Evolutionary conservation across 2,329 filamentous ascomycete genomes (phyloP).

Genomic region (Fusarium tuaranense): DNA sequence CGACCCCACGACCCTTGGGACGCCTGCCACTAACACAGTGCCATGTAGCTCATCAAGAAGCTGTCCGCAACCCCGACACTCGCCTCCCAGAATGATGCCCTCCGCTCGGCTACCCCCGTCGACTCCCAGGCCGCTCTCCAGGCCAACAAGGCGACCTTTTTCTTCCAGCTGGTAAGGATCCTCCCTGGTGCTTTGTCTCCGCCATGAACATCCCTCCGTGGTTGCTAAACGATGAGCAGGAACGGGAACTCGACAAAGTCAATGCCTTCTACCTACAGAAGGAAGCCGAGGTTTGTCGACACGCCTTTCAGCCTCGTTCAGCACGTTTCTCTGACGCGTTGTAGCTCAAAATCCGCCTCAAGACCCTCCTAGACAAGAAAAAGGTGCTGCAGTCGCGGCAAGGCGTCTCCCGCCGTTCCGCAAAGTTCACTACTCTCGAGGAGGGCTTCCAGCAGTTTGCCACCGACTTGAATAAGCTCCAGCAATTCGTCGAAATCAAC

Average conservation of each 20-base stretch:
- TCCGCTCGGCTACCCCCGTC: constrained; percentile 58
- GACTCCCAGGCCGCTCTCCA: constrained; percentile 92
- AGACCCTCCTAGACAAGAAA: constrained; percentile 95
- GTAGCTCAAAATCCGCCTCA: constrained; percentile 91
- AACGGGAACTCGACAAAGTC: constrained; percentile 97
- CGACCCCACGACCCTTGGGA: constrained; percentile 28
- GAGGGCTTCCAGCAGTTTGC: constrained; percentile 98
- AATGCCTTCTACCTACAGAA: constrained; percentile 98
- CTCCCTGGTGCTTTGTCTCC: constrained; percentile 29
- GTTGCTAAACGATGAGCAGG: constrained; percentile 69
- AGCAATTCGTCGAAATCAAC: constrained; percentile 99
- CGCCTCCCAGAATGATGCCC: constrained; percentile 76
- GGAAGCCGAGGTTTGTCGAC: constrained; percentile 84
- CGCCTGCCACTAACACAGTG: constrained; percentile 38
- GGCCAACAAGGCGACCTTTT: constrained; percentile 98
- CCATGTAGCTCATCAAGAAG: constrained; percentile 91
- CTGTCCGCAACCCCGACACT: constrained; percentile 92
- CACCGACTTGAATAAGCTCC: constrained; percentile 94
- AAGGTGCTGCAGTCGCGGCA: constrained; percentile 86
- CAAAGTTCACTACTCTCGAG: constrained; percentile 93
- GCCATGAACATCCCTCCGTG: constrained; percentile 42
- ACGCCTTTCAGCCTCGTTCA: background rate
- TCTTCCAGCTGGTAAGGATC: constrained; percentile 87
- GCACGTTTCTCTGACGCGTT: constrained; percentile 24
- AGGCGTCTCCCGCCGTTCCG: constrained; percentile 85